Base-by-base conservation (phyloP, 1,284 basidiomycete genomes). In the Anthracocystis walkeri region DNA sequence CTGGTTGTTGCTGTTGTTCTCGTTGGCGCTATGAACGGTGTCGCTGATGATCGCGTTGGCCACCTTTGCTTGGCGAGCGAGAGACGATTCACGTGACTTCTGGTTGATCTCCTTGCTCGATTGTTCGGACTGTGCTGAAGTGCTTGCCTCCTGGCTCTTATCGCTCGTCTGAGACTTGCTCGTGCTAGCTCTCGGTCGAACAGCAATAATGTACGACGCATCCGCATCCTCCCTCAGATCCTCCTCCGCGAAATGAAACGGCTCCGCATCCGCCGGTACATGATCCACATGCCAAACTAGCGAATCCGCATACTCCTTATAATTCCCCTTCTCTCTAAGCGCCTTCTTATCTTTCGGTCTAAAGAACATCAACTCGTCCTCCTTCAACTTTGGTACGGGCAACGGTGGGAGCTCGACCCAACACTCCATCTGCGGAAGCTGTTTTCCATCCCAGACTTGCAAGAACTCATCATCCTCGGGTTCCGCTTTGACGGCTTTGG, bases 381-480 rank as follows among this genome's bases (percentile, higher is more conserved):
- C 68, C n/a, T 31, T 20, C 18, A 35, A 23, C 6, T n/a, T 7
- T 10, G 25, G 40, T 0, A 16, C 21, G 10, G 46, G 42, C 20
- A 38, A 12, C 14, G 14, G 51, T 3, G 66, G 63, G 4, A 73
- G 29, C 29, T 73, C 64, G 11, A 73, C 70, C 64, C 61, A 66
- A 38, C 64, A 67, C 18, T 56, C 52, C 23, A 42, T 18, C 35
- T 54, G 29, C 21, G 45, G 48, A 14, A 11, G 18, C 41, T 44
- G n/a, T 1, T 57, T 11, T 14, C 35, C 61, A 33, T 54, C 31
- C 67, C 62, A 65, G 0, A 48, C 55, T 14, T 23, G 20, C n/a
- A 49, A 33, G 0, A 40, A 8, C 12, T 35, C 29, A 33, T 31
- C 57, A 1, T 61, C 58, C 3, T 4, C 5, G 0, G 56, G 51